A percentile compares a stretch with the other conserved stretches of the same genome.
Conservation (phyloP, 163 green algal genomes). For the Volvox carteri region DNA sequence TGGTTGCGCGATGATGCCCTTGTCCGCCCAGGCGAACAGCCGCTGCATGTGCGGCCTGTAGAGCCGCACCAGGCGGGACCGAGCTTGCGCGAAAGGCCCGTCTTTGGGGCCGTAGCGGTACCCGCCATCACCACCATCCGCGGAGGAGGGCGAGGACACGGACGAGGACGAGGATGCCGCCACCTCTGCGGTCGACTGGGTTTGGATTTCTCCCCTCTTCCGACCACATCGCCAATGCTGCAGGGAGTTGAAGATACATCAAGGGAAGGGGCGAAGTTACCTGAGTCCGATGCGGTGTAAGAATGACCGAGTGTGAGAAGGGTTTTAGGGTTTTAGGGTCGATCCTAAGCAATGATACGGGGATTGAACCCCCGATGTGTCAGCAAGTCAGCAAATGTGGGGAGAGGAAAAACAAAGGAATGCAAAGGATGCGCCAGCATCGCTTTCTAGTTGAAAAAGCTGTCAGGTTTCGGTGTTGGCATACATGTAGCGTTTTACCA, state of each 20-base stretch:
- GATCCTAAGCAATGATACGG: not conserved
- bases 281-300: no score
- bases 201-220: not conserved
- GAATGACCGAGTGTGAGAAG: not conserved
- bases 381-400: no score
- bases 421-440: no score
- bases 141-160: no score
- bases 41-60: conserved; percentile 21
- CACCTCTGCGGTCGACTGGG: not conserved
- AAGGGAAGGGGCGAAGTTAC: not conserved
- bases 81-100: not conserved
- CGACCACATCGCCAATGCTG: conserved; percentile 27
- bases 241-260: not conserved
- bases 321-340: not conserved
- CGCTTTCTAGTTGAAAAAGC: no score
- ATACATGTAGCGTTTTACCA: no score
- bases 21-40: conserved; percentile 31
- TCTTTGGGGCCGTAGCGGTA: no score
- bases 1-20: conserved; percentile 6
- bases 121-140: no score
- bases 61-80: not conserved
- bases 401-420: no score
- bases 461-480: no score
- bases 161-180: no score
- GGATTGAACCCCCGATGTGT: not conserved